Evolutionary conservation across 2,329 filamentous ascomycete species (phyloP), one percentile per base, ranked within the genome.

Genomic region (Aspergillus pseudoterreus): DNA sequence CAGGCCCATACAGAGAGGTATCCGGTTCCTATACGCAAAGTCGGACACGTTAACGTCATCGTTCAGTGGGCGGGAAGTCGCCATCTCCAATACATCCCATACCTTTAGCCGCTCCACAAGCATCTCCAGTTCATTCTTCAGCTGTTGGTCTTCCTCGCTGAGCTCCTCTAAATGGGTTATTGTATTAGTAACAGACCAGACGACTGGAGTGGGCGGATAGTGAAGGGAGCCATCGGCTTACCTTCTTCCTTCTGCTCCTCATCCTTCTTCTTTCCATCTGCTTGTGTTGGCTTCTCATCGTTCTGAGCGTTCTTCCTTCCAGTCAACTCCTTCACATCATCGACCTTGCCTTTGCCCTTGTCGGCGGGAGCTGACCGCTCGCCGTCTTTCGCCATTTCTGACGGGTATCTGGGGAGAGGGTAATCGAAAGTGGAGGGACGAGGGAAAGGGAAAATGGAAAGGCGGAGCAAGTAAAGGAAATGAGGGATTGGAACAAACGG

Each of bases 121-220:
- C 92, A 97, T 95, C 61, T 99, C 94, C 56, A 99, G 85, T 76
- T 99, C 94, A 68, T 82, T 92, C 80, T 99, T 99, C 68, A 99
- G 84, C 78, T 97, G 92, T 76, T 97, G 92, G 61, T 99, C 94
- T 74, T 99, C 94, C 67, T 99, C 94, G 67, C 82, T 99, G 63
- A 99, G 86, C 75, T 99, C 94, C 76, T 97, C 92, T 77, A 80
- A 70, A 66, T 71, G 75, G 73, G 44, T 50, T 66, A 55, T 63
- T 63, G 51, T 50, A 56, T 67, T 57, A 63, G 64, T 55, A 52
- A 51, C 46, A 45, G 47, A 15, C 14, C 49, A 47, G 54, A n/a
- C 41, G 39, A 48, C 54, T 70, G 74, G 68, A 80, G 80, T 30
- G 15, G 43, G 10, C 39, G 38, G 41, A 27, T 11, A 47, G 52